Evolutionary conservation across 1,284 basidiomycete species (phyloP).

Genomic region (Malassezia obtusa): DNA sequence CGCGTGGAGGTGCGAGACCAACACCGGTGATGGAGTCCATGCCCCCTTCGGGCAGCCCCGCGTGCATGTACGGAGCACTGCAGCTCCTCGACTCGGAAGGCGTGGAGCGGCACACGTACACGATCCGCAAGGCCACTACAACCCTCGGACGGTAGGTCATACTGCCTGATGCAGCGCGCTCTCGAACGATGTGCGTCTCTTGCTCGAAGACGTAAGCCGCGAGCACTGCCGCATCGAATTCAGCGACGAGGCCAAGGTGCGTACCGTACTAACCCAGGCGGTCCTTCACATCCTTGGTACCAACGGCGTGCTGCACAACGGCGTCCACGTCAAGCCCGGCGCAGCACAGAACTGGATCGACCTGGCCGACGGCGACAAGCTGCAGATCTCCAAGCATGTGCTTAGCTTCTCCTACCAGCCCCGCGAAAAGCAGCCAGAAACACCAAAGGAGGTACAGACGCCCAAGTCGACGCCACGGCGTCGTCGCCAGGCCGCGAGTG

Average conservation of each 20-base stretch:
- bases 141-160: slow-evolving; percentile 8
- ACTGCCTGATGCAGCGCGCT: background rate
- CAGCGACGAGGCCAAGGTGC: background rate
- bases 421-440: background rate
- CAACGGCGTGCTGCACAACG: slow-evolving; percentile 11
- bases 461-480: background rate
- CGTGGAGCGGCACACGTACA: background rate
- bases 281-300: slow-evolving; percentile 3
- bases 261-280: background rate
- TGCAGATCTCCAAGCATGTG: slow-evolving; percentile 10
- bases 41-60: background rate
- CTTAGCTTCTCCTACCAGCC: background rate
- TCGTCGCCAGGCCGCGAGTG: background rate
- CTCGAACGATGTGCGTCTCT: slow-evolving; percentile 12
- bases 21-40: background rate
- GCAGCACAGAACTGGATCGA: background rate
- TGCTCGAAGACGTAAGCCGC: slow-evolving; percentile 17
- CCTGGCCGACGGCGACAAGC: slow-evolving; percentile 4
- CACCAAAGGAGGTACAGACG: background rate
- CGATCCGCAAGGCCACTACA: background rate
- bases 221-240: slow-evolving; percentile 8
- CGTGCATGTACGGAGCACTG: background rate
- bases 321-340: background rate
- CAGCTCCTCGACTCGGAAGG: slow-evolving; percentile 1
- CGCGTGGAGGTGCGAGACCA: slow-evolving; percentile 2